Percentiles rank a stretch among this genome's conserved stretches.
Evolutionary conservation across 371 early-diverging fungal genomes (phyloP).

Genomic region (Circinella umbellata): DNA sequence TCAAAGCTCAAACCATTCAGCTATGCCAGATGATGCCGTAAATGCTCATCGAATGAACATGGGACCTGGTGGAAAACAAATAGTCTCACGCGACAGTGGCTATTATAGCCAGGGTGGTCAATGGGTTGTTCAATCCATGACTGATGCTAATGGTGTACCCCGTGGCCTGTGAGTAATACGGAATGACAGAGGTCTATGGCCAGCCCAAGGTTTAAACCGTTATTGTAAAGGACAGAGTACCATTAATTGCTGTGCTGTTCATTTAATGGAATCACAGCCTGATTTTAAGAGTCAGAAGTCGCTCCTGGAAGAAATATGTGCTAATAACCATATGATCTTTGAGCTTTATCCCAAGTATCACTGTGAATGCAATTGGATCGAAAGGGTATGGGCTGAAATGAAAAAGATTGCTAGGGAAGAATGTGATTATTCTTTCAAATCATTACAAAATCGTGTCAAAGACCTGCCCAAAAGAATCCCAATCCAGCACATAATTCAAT

Average conservation of each 20-base stretch:
- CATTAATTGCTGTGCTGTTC: conserved; percentile 14
- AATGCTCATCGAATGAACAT: not conserved
- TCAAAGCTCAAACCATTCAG: conserved; percentile 3
- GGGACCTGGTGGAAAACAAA: not conserved
- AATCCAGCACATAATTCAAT: too few relatives aligned
- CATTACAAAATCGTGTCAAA: not conserved
- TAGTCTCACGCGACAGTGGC: not conserved
- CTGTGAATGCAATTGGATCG: conserved; percentile 25
- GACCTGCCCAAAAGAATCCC: too few relatives aligned
- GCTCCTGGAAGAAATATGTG: conserved; percentile 13
- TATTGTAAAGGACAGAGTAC: not conserved
- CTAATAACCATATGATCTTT: conserved; percentile 8
- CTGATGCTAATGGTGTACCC: too few relatives aligned
- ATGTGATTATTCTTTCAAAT: conserved; percentile 11
- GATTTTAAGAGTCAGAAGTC: conserved; percentile 20
- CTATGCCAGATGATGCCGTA: not conserved
- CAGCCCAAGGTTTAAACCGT: too few relatives aligned
- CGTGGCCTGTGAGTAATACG: too few relatives aligned
- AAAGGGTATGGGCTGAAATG: conserved; percentile 15
- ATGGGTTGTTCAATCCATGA: not conserved
- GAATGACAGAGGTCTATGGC: too few relatives aligned
- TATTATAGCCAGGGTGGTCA: not conserved
- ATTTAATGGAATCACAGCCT: conserved; percentile 16
- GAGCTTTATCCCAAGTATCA: conserved; percentile 20
- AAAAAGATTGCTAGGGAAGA: conserved; percentile 10